Evolutionary conservation across 306 rosid genomes (phyloP).

Genomic region (Biancaea sappan): DNA sequence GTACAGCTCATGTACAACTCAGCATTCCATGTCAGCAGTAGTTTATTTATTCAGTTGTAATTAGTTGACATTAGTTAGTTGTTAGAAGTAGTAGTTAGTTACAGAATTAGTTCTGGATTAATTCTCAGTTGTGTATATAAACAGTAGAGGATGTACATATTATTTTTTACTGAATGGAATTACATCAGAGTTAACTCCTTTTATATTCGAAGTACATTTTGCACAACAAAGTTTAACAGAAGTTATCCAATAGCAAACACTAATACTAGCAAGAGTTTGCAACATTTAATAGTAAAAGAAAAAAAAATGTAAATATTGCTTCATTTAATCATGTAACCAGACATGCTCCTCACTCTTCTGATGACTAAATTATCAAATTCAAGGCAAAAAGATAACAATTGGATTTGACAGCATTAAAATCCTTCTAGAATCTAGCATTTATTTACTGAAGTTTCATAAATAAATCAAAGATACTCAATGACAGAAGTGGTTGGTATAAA

Average conservation of each 20-base stretch:
- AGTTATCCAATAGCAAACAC: not conserved
- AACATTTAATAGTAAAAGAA: not conserved
- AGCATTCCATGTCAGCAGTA: too few relatives aligned
- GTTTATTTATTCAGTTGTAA: too few relatives aligned
- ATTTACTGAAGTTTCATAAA: not conserved
- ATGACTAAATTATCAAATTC: not conserved
- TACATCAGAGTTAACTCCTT: too few relatives aligned
- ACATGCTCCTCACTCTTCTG: not conserved
- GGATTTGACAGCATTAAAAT: not conserved
- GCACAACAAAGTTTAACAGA: not conserved
- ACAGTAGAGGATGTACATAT: too few relatives aligned
- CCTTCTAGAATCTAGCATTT: not conserved
- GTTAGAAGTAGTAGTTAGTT: too few relatives aligned
- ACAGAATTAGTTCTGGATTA: too few relatives aligned
- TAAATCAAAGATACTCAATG: conserved; percentile 10
- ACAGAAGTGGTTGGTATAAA: not conserved
- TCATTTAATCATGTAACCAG: not conserved
- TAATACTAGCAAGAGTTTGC: conserved; percentile 5
- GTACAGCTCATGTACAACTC: too few relatives aligned
- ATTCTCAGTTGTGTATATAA: too few relatives aligned
- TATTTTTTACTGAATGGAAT: too few relatives aligned
- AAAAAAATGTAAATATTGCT: not conserved
- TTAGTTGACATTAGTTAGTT: too few relatives aligned
- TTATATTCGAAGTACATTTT: too few relatives aligned
- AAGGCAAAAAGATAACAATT: not conserved